A percentile compares a stretch with the other conserved stretches of the same genome.
Conservation (phyloP, 1,284 basidiomycete genomes). For the Ceratobasidium sp. region DNA sequence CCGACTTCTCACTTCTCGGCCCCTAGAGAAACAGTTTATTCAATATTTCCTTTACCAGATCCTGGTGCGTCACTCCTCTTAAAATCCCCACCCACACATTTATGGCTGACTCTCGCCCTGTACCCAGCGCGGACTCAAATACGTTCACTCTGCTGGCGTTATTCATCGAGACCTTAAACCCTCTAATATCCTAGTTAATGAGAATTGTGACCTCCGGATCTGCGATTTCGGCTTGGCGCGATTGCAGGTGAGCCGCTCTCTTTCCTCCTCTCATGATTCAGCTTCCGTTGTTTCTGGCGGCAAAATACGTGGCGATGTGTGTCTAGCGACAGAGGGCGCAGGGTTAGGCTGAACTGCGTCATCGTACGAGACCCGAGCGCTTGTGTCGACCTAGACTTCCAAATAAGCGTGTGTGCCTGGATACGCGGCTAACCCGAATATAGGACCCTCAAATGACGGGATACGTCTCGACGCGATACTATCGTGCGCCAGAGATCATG, state of each 20-base stretch:
- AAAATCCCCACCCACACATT: background rate
- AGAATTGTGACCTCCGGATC: conserved; percentile 99
- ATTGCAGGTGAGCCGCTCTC: conserved; percentile 57
- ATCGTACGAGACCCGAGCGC: conserved; percentile 46
- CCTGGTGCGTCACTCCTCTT: conserved; percentile 68
- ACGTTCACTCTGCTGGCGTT: conserved; percentile 99
- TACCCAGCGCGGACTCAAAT: conserved; percentile 92
- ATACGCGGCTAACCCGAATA: conserved; percentile 63
- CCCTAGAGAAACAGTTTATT: conserved; percentile 99
- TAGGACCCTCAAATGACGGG: conserved; percentile 98
- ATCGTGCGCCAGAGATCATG: conserved; percentile 99
- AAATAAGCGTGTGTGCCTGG: conserved; percentile 16
- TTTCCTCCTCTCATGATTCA: background rate
- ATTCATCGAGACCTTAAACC: conserved; percentile 99
- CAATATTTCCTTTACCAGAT: conserved; percentile 99
- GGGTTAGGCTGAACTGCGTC: conserved; percentile 8
- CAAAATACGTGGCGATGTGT: too few species aligned
- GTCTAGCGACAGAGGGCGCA: conserved; percentile 8
- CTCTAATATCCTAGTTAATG: conserved; percentile 99
- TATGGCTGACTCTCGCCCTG: background rate
- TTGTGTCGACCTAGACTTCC: conserved; percentile 51
- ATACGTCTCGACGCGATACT: conserved; percentile 98
- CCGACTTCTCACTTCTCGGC: conserved; percentile 93
- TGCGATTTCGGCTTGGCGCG: conserved; percentile 99
- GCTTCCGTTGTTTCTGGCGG: too few species aligned